Evolutionary conservation across 2,329 filamentous ascomycete genomes (phyloP).

Genomic region (Sclerotinia trifoliorum): DNA sequence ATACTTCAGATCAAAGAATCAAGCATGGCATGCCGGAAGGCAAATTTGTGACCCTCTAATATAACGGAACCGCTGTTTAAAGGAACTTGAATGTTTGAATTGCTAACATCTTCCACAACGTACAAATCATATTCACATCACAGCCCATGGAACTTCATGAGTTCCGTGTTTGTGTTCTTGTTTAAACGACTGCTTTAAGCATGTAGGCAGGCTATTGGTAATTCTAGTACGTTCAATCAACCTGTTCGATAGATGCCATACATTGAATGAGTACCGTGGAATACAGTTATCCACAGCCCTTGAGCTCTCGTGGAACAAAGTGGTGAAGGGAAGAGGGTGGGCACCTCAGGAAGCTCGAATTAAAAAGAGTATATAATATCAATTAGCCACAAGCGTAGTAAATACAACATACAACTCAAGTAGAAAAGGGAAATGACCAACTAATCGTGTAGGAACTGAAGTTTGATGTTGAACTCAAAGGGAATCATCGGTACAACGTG

Average conservation of each 20-base stretch:
- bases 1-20: neutral
- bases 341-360: neutral
- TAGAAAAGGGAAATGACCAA: neutral
- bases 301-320: neutral
- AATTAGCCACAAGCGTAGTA: neutral
- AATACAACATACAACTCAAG: neutral
- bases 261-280: neutral
- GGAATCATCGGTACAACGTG: neutral
- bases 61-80: too few species aligned
- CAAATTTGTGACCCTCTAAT: neutral
- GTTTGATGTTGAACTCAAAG: neutral
- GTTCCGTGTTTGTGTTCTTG: neutral
- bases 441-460: neutral
- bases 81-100: neutral
- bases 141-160: neutral
- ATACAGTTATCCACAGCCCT: conserved; percentile 2
- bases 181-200: neutral
- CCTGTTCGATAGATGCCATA: neutral
- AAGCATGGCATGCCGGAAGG: neutral
- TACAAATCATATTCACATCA: neutral
- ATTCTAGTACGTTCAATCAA: neutral
- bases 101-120: neutral
- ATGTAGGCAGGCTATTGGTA: neutral
- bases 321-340: too few species aligned
- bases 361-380: too few species aligned